Evolutionary conservation across 331 rosid genomes (phyloP).

Genomic region (Acacia concinna): DNA sequence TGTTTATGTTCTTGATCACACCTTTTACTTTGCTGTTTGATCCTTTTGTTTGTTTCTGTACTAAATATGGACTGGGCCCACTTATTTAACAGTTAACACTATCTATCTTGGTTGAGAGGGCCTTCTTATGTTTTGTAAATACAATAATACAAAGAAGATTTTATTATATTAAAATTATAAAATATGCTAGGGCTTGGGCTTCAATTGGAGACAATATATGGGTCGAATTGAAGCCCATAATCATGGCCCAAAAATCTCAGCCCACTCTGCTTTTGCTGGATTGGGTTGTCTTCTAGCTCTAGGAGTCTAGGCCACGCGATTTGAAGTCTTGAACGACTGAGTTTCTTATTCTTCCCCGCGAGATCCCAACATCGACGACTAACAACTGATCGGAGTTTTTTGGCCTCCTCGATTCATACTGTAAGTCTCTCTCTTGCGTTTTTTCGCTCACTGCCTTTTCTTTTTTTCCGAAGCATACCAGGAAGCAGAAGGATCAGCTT

Average conservation of each 20-base stretch:
- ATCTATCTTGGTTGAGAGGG: too few species aligned
- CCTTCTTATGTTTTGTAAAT: too few species aligned
- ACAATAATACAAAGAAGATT: too few species aligned
- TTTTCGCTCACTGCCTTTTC: background rate
- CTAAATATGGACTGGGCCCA: too few species aligned
- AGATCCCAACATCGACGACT: background rate
- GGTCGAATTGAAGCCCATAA: background rate
- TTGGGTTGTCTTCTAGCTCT: background rate
- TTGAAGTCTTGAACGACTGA: background rate
- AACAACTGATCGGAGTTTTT: background rate
- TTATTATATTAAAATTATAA: background rate
- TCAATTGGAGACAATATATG: background rate
- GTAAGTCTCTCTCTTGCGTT: conserved; percentile 7
- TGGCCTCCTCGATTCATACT: background rate
- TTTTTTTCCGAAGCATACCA: background rate
- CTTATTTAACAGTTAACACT: too few species aligned
- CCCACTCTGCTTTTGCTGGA: background rate
- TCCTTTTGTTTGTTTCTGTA: too few species aligned
- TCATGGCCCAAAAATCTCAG: background rate
- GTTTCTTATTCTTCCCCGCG: background rate
- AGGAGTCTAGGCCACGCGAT: background rate
- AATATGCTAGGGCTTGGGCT: background rate
- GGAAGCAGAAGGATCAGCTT: background rate
- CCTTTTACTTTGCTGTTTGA: too few species aligned
- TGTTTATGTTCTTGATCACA: too few species aligned